Evolutionary conservation across 768 basidiomycete species (phyloP).

Genomic region (Serendipita vermifera): DNA sequence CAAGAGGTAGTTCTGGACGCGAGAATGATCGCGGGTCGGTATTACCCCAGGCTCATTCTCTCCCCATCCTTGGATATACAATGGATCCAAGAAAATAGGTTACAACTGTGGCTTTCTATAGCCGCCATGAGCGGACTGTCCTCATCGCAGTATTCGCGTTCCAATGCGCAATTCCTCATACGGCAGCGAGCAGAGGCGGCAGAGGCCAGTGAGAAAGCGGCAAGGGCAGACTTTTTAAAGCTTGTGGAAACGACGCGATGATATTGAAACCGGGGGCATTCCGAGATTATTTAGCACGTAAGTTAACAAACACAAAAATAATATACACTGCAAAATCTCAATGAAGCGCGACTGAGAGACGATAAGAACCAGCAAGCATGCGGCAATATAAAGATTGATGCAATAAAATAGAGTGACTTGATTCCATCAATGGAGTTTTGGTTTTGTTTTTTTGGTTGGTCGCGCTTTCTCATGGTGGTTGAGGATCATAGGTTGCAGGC

Average conservation of each 20-base stretch:
- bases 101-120: neutral
- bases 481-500: neutral
- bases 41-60: constrained; percentile 49
- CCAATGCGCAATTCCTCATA: neutral
- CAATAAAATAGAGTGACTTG: too few species aligned
- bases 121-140: neutral
- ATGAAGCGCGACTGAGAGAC: too few species aligned
- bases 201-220: neutral
- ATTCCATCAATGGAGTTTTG: too few species aligned
- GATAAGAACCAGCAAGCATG: too few species aligned
- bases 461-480: constrained; percentile 4
- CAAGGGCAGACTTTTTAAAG: neutral
- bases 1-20: constrained; percentile 56
- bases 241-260: too few species aligned
- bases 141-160: neutral
- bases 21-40: constrained; percentile 61
- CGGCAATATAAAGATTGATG: too few species aligned
- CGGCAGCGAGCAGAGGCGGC: constrained; percentile 2
- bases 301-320: too few species aligned
- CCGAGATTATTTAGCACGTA: too few species aligned
- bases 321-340: too few species aligned
- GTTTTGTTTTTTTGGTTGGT: too few species aligned
- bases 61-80: neutral
- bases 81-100: neutral
- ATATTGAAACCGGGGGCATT: too few species aligned